Percentiles rank a stretch among this genome's conserved stretches.
phyloP scores from a whole-genome alignment of 257 asterid species.

The Nicotiana paniculata region DNA sequence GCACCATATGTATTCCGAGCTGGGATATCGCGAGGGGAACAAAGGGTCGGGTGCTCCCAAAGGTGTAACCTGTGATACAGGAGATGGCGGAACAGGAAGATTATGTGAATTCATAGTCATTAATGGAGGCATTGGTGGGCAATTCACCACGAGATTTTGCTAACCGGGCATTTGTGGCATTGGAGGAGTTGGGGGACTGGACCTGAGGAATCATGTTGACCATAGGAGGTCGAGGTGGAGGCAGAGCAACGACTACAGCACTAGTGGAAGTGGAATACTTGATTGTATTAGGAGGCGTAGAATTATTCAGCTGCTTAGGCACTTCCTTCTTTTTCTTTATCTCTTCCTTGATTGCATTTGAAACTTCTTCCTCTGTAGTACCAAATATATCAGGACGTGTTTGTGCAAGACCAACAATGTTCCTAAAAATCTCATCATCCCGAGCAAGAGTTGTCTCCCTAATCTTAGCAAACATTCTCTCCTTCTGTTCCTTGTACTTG shows the following conservation, averaged over 20 bases:
- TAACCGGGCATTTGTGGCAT: conserved; percentile 62
- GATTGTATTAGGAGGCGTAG: conserved; percentile 45
- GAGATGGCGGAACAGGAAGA: conserved; percentile 61
- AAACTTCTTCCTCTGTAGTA: conserved; percentile 91
- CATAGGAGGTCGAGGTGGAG: conserved; percentile 59
- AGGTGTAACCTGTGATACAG: conserved; percentile 71
- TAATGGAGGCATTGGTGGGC: conserved; percentile 58
- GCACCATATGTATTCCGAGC: conserved; percentile 58
- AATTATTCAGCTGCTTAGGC: conserved; percentile 84
- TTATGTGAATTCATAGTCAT: conserved; percentile 32
- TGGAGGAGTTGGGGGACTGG: conserved; percentile 66
- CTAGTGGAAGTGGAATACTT: conserved; percentile 44
- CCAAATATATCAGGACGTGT: conserved; percentile 90
- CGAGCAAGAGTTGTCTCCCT: conserved; percentile 88
- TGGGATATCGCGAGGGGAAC: conserved; percentile 49
- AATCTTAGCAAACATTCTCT: conserved; percentile 94
- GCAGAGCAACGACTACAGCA: conserved; percentile 49
- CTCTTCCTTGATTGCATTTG: conserved; percentile 88
- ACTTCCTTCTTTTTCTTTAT: conserved; percentile 85
- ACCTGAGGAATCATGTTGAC: conserved; percentile 51
- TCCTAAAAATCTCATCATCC: conserved; percentile 84
- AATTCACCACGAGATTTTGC: conserved; percentile 52
- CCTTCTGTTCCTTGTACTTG: conserved; percentile 87
- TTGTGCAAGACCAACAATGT: conserved; percentile 84
- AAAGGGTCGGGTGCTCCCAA: conserved; percentile 56